A percentile compares a stretch with the other conserved stretches of the same genome.
Evolutionary conservation across 2,329 filamentous ascomycete species (phyloP).

Genomic region (Macroventuria anomochaeta): DNA sequence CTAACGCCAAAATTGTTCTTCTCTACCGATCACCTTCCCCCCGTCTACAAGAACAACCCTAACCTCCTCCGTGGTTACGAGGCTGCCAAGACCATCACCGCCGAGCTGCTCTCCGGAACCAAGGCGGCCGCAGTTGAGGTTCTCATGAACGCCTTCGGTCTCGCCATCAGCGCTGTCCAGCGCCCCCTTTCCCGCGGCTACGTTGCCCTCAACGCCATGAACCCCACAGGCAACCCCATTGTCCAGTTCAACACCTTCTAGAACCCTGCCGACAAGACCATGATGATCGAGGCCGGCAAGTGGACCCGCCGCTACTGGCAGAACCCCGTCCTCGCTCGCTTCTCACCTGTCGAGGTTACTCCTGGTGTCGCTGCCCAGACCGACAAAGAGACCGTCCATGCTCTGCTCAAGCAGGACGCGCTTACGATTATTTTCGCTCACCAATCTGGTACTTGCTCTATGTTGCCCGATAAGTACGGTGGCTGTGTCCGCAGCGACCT

Average conservation of each 20-base stretch:
- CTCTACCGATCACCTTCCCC: conserved; percentile 15
- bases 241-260: conserved; percentile 40
- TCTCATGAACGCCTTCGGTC: conserved; percentile 24
- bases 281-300: conserved; percentile 37
- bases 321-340: conserved; percentile 31
- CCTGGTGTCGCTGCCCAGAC: conserved; percentile 27
- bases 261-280: conserved; percentile 42
- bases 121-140: conserved; percentile 33
- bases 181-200: conserved; percentile 35
- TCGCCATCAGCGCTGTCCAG: conserved; percentile 16
- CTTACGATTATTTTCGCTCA: conserved; percentile 19
- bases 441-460: conserved; percentile 17
- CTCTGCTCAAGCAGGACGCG: neutral
- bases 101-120: conserved; percentile 19
- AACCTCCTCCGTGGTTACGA: conserved; percentile 25
- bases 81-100: conserved; percentile 29
- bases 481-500: conserved; percentile 25
- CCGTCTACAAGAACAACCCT: conserved; percentile 29
- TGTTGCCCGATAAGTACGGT: conserved; percentile 27
- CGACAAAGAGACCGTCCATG: conserved; percentile 20
- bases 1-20: conserved; percentile 20
- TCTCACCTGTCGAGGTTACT: conserved; percentile 36
- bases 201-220: conserved; percentile 40
- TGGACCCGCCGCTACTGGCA: conserved; percentile 40
- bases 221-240: conserved; percentile 33